Percentiles rank a stretch among this genome's conserved stretches.
Evolutionary conservation across 176 grass and related monocot species (phyloP).

Genomic region (Phragmites australis): DNA sequence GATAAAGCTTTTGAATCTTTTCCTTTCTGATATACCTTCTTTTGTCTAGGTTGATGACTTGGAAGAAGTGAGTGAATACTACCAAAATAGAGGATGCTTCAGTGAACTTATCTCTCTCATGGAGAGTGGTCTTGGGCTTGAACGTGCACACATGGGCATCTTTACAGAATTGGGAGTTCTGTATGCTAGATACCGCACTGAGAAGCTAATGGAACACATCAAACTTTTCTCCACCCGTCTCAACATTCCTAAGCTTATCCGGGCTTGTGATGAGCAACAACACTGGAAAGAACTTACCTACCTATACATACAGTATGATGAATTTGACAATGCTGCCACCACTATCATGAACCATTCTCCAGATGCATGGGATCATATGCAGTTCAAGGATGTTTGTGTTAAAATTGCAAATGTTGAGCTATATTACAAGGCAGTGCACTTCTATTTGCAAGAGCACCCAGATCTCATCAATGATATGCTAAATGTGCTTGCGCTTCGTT

Average conservation of each 20-base stretch:
- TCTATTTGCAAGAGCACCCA: conserved; percentile 96
- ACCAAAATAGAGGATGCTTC: conserved; percentile 92
- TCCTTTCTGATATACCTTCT: conserved; percentile 34
- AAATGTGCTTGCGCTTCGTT: conserved; percentile 84
- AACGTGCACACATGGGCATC: conserved; percentile 94
- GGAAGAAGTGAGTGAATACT: conserved; percentile 95
- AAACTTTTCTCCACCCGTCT: conserved; percentile 95
- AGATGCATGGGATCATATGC: conserved; percentile 99
- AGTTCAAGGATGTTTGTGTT: conserved; percentile 90
- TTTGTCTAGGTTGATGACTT: conserved; percentile 79
- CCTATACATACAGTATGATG: conserved; percentile 91
- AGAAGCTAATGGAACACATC: conserved; percentile 99
- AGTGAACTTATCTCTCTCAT: conserved; percentile 95
- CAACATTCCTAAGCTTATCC: conserved; percentile 91
- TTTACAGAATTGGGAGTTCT: conserved; percentile 93
- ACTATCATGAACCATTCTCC: conserved; percentile 99
- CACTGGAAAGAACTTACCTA: conserved; percentile 99
- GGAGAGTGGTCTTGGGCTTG: conserved; percentile 91
- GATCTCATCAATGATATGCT: conserved; percentile 97
- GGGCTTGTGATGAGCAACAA: conserved; percentile 94
- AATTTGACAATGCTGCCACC: conserved; percentile 97
- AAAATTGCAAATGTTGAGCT: conserved; percentile 97
- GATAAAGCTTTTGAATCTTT: not conserved
- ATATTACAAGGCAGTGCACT: conserved; percentile 97
- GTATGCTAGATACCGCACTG: conserved; percentile 90